Conservation (phyloP, 2,329 filamentous ascomycete species). For the Hymenoscyphus linearis region DNA sequence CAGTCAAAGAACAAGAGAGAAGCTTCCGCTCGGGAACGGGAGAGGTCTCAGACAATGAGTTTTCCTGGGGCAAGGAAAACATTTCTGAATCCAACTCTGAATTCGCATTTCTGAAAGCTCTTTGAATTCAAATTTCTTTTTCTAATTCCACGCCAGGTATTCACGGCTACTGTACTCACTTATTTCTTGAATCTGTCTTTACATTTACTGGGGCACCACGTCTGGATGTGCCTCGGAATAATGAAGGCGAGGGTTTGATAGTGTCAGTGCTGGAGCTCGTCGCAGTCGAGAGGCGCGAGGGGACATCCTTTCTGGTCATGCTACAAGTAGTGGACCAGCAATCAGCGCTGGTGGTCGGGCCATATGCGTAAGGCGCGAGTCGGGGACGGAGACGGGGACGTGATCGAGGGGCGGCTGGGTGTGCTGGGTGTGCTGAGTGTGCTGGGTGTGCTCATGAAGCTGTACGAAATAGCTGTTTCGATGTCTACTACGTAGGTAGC, state of each 20-base stretch:
- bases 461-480: too few relatives aligned
- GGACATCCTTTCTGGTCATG: constrained; percentile 64
- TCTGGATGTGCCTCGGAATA: constrained; percentile 28
- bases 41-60: constrained; percentile 12
- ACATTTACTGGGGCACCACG: constrained; percentile 41
- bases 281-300: constrained; percentile 56
- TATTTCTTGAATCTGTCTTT: constrained; percentile 47
- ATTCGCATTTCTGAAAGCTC: too few relatives aligned
- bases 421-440: not conserved
- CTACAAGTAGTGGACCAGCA: constrained; percentile 29
- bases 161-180: constrained; percentile 33
- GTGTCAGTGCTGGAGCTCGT: constrained; percentile 64
- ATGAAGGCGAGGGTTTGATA: constrained; percentile 38
- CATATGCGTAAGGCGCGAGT: constrained; percentile 18
- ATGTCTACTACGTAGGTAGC: too few relatives aligned
- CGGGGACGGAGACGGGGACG: not conserved
- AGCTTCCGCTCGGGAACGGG: constrained; percentile 18
- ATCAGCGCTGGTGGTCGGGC: constrained; percentile 27
- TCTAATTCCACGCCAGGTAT: not conserved
- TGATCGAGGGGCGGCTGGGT: too few relatives aligned
- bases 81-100: too few relatives aligned
- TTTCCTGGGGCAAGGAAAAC: constrained; percentile 5
- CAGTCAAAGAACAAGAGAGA: constrained; percentile 30
- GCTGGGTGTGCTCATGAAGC: not conserved
- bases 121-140: not conserved